Conservation (phyloP, 768 basidiomycete genomes). For the Roridomyces roridus region DNA sequence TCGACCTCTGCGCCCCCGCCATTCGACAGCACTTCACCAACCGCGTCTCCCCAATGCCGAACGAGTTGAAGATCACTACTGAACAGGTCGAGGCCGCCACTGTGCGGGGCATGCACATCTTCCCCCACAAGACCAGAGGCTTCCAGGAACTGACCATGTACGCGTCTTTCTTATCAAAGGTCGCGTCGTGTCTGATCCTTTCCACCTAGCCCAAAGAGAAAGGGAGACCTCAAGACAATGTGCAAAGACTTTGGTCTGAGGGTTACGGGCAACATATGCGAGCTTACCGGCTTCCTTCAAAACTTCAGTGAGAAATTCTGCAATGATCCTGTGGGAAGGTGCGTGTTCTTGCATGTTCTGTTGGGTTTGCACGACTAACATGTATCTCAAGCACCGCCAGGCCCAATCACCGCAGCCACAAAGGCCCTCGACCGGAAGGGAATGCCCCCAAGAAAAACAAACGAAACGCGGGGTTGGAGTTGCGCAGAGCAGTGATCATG, state of each 20-base stretch:
- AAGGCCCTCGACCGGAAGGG: constrained; percentile 4
- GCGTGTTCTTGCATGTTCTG: not conserved
- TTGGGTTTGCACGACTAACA: not conserved
- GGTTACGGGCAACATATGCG: not conserved
- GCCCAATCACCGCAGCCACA: constrained; percentile 9
- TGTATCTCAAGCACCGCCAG: not conserved
- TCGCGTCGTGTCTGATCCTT: not conserved
- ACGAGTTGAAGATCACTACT: not conserved
- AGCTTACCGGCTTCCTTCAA: too few species aligned
- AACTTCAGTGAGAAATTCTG: too few species aligned
- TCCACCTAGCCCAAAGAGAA: not conserved
- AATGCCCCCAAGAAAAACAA: not conserved
- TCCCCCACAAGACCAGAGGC: not conserved
- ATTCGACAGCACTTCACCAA: not conserved
- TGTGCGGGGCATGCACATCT: not conserved
- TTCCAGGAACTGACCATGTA: constrained; percentile 1
- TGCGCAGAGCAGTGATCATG: constrained; percentile 1
- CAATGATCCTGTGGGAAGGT: too few species aligned
- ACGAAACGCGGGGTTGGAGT: not conserved
- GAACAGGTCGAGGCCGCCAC: constrained; percentile 1
- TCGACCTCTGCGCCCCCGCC: not conserved
- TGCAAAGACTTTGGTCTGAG: too few species aligned
- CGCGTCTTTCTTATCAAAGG: not conserved
- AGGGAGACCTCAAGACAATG: too few species aligned
- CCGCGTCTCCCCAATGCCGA: not conserved